Base-by-base conservation (phyloP, 2,329 filamentous ascomycete genomes). In the Dryadomyces quercivorus region DNA sequence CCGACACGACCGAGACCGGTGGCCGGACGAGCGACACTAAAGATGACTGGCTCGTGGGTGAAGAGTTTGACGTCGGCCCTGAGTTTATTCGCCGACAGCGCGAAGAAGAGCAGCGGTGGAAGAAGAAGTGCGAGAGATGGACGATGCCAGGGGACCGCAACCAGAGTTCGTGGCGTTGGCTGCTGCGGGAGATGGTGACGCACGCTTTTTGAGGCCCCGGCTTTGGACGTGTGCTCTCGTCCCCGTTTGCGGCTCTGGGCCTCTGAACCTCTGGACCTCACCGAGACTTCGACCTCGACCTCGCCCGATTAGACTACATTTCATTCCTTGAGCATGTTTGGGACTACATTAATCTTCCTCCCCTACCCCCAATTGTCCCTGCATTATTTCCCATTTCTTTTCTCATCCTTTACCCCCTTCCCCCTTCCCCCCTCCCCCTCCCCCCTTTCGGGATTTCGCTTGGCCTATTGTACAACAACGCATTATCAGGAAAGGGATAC, bases 61-160 rank as follows among this genome's bases (percentile, higher is more conserved):
- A 98, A 69, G 93, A 98, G 66, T 98, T 98, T 63, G 93, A 98
- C 65, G 89, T 98, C 55, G 93, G 93, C 0, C 93, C 92, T 3
- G 89, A 94, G 67, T 98, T 97, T 65, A 84, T 97, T 59, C 79
- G 85, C 62, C 78, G 91, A 59, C 92, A 97, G 65, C 80, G 87
- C 57, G 89, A 92, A 63, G 93, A 98, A 70, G 93, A 98, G 70
- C 85, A 88, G 50, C 79, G 88, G 58, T 98, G 93, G 93, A 79
- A 85, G 61, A 84, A 84, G 67, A 92, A 91, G 70, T 92, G 92
- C 61, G 85, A 87, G 65, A 84, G 81, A 63, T 98, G 93, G 93
- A 80, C 92, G 59, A 78, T 78, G 52, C 71, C 76, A 59, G 75
- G 78, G 51, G 69, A 72, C 36, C 71, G 76, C 56, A 74, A 81